Percentiles rank a stretch among this genome's conserved stretches.
phyloP scores from a whole-genome alignment of 805 yeast genomes.

The Cyberlindnera mrakii region DNA sequence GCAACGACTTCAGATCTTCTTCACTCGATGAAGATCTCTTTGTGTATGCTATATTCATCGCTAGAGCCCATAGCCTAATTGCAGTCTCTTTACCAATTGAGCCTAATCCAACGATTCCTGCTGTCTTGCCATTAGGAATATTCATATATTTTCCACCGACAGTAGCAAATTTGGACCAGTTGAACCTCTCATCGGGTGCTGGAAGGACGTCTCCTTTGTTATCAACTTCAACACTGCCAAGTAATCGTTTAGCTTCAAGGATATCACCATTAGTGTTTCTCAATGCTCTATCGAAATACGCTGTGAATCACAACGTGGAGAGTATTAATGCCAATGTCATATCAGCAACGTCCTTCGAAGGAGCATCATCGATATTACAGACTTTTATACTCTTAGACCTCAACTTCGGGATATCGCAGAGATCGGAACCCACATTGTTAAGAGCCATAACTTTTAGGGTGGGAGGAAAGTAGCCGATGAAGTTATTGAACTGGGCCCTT shows the following conservation, averaged over 20 bases:
- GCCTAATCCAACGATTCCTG: constrained; percentile 67
- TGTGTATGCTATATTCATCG: constrained; percentile 57
- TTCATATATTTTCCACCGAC: constrained; percentile 40
- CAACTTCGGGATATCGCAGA: constrained; percentile 40
- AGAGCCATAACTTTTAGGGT: constrained; percentile 43
- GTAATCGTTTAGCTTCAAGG: constrained; percentile 33
- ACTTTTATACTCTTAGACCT: constrained; percentile 42
- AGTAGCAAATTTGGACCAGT: constrained; percentile 35
- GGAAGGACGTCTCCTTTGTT: constrained; percentile 23
- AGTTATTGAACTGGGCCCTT: constrained; percentile 35
- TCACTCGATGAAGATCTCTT: constrained; percentile 42
- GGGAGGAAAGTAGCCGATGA: constrained; percentile 40
- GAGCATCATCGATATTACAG: constrained; percentile 54
- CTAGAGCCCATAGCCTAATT: constrained; percentile 44
- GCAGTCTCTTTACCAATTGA: constrained; percentile 64
- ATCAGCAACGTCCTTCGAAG: constrained; percentile 67
- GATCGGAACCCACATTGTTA: constrained; percentile 58
- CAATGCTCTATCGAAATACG: constrained; percentile 37
- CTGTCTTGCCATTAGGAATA: constrained; percentile 51
- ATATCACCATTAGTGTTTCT: constrained; percentile 34
- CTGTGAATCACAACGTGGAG: constrained; percentile 53
- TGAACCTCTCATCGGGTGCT: constrained; percentile 27
- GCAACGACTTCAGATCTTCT: constrained; percentile 31
- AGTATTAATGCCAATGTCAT: constrained; percentile 52
- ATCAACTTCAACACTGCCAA: constrained; percentile 27